Base-by-base conservation (phyloP, 1,139 yeast genomes). In the Blastobotrys serpentis region DNA sequence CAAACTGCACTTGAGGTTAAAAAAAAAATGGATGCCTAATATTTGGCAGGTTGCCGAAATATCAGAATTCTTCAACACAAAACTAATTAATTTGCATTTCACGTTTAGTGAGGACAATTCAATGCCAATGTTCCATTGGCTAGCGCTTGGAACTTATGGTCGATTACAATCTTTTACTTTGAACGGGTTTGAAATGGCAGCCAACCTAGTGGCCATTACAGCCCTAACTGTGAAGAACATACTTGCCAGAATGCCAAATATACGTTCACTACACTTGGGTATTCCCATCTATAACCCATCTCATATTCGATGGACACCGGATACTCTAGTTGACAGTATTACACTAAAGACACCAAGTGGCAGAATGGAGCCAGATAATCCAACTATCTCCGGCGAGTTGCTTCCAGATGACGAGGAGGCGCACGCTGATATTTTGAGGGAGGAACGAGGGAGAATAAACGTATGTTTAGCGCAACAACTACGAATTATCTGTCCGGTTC, bases 251-350 rank as follows among this genome's bases (percentile, higher is more conserved):
- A 33, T 33, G 19, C 38, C 38, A 6, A n/a, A 21, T 16, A 10
- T 33, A 13, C 7, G 17, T 5, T n/a, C 19, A 13, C 19, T 33
- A 3, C 38, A 33, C 19, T 21, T 33, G 13, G 18, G 17, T 4
- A 33, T 33, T n/a, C 38, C 38, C 13, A 21, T 33, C 11, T 14
- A n/a, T 14, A 33, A 33, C 19, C 18, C 38, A 6, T n/a, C 38
- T 6, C 7, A 17, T 4, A 11, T 33, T 7, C 18, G 17, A 33
- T 33, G 38, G 38, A 33, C 17, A 6, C 38, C 38, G 4, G 6
- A 4, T n/a, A 14, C 38, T 6, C 19, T 33, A 7, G 17, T 11
- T 6, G 10, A 16, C 19, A 8, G 8, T 6, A 6, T 33, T 13
- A 4, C 38, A 8, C 19, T 33, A 10, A 13, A 33, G 19, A 13